phyloP scores from a whole-genome alignment of 257 asterid genomes.

The Gynochthodes officinalis region DNA sequence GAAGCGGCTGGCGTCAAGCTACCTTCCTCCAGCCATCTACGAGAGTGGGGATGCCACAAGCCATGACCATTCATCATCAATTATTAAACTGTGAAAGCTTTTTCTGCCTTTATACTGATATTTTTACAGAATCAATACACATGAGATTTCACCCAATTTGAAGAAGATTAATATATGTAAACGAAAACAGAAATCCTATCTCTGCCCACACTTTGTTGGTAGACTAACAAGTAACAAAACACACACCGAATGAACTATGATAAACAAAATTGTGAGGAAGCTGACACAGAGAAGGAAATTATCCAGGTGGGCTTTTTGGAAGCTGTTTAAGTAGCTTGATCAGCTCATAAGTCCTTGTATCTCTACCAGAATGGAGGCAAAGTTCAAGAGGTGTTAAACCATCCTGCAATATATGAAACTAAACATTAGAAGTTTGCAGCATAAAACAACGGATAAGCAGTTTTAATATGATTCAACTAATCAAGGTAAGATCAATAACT shows the following conservation, averaged over 20 bases:
- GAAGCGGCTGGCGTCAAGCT: slow-evolving; percentile 6
- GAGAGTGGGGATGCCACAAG: neutral
- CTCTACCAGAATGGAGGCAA: slow-evolving; percentile 66
- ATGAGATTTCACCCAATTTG: neutral
- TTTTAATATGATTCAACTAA: neutral
- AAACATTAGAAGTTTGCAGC: neutral
- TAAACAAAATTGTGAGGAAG: neutral
- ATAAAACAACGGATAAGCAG: neutral
- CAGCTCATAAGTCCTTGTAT: slow-evolving; percentile 64
- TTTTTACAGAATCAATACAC: neutral
- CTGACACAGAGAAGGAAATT: neutral
- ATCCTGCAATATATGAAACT: slow-evolving; percentile 41
- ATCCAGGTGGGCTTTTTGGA: slow-evolving; percentile 22
- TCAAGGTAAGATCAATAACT: neutral
- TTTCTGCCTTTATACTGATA: neutral
- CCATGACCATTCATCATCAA: neutral
- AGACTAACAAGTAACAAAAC: neutral
- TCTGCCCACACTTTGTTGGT: neutral
- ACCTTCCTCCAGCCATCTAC: neutral
- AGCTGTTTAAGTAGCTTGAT: slow-evolving; percentile 56
- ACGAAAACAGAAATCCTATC: neutral
- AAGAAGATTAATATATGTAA: neutral
- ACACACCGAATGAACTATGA: neutral
- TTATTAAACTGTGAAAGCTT: neutral
- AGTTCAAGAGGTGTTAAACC: slow-evolving; percentile 67